Conservation (phyloP, 2,329 filamentous ascomycete genomes). For the Colletotrichum liaoningense region DNA sequence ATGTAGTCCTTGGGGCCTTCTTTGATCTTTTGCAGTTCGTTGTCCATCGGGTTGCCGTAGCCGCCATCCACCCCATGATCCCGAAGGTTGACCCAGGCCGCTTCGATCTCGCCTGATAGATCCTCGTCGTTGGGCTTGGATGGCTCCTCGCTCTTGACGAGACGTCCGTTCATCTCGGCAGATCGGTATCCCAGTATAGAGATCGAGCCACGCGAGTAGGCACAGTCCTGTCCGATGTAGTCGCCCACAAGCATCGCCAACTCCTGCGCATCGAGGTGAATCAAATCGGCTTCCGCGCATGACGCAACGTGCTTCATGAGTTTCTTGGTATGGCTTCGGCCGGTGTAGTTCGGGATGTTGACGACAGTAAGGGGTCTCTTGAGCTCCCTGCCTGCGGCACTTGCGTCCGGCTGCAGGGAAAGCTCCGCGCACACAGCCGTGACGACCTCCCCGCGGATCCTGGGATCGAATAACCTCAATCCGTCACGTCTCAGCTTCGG, state of each 20-base stretch:
- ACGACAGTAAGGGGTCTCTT: slow-evolving; percentile 49
- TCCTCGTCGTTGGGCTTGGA: slow-evolving; percentile 47
- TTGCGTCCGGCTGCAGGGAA: slow-evolving; percentile 37
- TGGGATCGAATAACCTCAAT: slow-evolving; percentile 26
- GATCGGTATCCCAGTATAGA: slow-evolving; percentile 68
- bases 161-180: slow-evolving; percentile 64
- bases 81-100: slow-evolving; percentile 40
- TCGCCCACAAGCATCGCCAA: slow-evolving; percentile 76
- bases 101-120: slow-evolving; percentile 38
- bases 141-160: slow-evolving; percentile 61
- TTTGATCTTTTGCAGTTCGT: slow-evolving; percentile 57
- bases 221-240: slow-evolving; percentile 74
- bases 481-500: slow-evolving; percentile 21
- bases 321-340: slow-evolving; percentile 36
- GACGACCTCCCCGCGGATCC: slow-evolving; percentile 42
- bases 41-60: slow-evolving; percentile 49
- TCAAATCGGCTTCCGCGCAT: slow-evolving; percentile 72
- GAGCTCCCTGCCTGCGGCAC: slow-evolving; percentile 38
- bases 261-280: slow-evolving; percentile 76
- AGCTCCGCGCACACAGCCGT: slow-evolving; percentile 47
- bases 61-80: slow-evolving; percentile 38
- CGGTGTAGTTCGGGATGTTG: slow-evolving; percentile 48
- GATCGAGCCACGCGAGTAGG: slow-evolving; percentile 58
- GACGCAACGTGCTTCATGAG: slow-evolving; percentile 73
- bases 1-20: slow-evolving; percentile 46